These are phyloP conservation scores for Centaurea solstitialis DNA, from an alignment of 129 eudicot genomes.

Conservation along the genomic window DNA sequence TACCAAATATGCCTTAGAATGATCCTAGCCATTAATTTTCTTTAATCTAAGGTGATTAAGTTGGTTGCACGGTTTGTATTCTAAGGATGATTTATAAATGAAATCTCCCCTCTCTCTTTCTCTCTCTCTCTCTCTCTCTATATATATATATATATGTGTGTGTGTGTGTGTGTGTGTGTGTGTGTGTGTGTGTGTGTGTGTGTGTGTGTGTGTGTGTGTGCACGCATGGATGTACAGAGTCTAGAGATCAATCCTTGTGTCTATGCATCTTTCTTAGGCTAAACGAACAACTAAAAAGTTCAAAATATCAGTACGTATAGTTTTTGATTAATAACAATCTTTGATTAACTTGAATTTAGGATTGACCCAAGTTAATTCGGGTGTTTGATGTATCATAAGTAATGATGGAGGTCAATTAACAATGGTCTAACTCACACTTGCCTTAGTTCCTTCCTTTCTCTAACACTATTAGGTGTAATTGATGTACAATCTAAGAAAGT, in stretches of 20 bases:
- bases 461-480: not conserved
- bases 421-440: not conserved
- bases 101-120: too few species aligned
- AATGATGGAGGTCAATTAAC: slow-evolving; percentile 9
- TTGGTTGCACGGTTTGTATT: too few species aligned
- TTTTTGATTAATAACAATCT: not conserved
- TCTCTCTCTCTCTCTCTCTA: too few species aligned
- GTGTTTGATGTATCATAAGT: slow-evolving; percentile 1
- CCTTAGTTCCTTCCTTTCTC: not conserved
- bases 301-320: not conserved
- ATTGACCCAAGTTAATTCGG: not conserved
- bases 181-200: too few species aligned
- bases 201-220: too few species aligned
- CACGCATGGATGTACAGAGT: not conserved
- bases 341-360: not conserved
- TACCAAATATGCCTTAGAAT: too few species aligned
- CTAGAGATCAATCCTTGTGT: not conserved
- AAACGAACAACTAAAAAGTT: not conserved
- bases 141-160: too few species aligned
- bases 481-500: not conserved
- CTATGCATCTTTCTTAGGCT: not conserved
- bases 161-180: too few species aligned
- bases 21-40: too few species aligned
- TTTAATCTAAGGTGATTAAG: too few species aligned
- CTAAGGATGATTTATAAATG: too few species aligned